These are phyloP conservation scores for Penicillium sp. DNA, from an alignment of 2,329 filamentous ascomycete genomes.

Conservation along the genomic window DNA sequence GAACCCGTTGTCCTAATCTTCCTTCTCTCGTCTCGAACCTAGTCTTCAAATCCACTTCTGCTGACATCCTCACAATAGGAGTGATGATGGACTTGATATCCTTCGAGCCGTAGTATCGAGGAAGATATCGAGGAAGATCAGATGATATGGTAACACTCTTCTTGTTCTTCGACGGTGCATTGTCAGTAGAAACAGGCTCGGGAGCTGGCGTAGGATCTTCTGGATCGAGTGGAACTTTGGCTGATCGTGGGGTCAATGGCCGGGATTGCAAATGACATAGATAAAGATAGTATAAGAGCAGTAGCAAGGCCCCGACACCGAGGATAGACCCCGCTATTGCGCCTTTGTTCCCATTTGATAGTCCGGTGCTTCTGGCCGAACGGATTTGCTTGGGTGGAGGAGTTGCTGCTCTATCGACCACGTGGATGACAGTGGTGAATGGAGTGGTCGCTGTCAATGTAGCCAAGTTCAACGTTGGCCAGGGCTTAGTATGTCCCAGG, in stretches of 20 bases:
- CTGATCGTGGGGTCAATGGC: not conserved
- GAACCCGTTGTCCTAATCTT: not conserved
- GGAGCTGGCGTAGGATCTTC: not conserved
- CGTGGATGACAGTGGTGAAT: not conserved
- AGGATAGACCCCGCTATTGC: conserved; percentile 3
- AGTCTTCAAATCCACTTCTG: not conserved
- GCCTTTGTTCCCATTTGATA: not conserved
- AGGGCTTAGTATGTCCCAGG: not conserved
- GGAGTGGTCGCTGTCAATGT: not conserved
- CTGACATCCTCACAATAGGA: not conserved
- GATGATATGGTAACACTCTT: conserved; percentile 3
- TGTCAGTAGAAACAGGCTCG: not conserved
- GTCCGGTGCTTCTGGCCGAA: not conserved
- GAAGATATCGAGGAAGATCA: not conserved
- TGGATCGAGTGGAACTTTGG: not conserved
- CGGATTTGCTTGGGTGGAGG: not conserved
- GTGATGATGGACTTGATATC: not conserved
- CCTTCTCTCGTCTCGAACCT: not conserved
- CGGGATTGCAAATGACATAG: not conserved
- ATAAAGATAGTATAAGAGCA: conserved; percentile 2
- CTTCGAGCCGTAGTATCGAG: not conserved
- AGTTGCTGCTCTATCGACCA: not conserved
- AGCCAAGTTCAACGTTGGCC: not conserved
- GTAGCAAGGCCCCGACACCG: not conserved
- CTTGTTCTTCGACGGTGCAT: not conserved